Conservation (phyloP, 176 grass and related monocot genomes). For the Areca catechu region DNA sequence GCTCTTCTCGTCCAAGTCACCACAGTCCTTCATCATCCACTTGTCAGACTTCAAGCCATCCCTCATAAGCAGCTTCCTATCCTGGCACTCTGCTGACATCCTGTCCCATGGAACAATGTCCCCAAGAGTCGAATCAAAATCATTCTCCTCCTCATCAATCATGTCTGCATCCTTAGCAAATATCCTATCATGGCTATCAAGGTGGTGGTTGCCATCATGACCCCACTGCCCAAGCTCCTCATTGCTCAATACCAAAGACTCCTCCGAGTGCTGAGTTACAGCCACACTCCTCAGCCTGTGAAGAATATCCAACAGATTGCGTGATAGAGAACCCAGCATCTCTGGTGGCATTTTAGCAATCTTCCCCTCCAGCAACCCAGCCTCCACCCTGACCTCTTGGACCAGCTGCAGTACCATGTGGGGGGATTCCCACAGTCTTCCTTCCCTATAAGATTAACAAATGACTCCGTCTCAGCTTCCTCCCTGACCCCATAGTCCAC, state of each 20-base stretch:
- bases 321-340: constrained; percentile 38
- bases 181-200: constrained; percentile 43
- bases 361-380: constrained; percentile 51
- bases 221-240: constrained; percentile 55
- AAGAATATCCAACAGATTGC: constrained; percentile 58
- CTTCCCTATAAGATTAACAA: constrained; percentile 30
- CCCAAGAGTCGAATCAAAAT: constrained; percentile 88
- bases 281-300: constrained; percentile 66
- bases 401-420: constrained; percentile 63
- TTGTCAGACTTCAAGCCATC: constrained; percentile 80
- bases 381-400: constrained; percentile 57
- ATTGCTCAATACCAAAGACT: constrained; percentile 44
- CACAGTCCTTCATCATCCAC: constrained; percentile 82
- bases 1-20: constrained; percentile 81
- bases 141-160: constrained; percentile 78
- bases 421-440: constrained; percentile 42
- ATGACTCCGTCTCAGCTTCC: constrained; percentile 52
- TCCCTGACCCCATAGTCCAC: constrained; percentile 72
- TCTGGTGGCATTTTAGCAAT: constrained; percentile 64
- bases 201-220: constrained; percentile 38
- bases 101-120: constrained; percentile 83
- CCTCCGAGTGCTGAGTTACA: constrained; percentile 43
- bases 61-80: constrained; percentile 70
- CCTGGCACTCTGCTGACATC: constrained; percentile 59
- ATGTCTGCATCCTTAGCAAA: constrained; percentile 88